phyloP scores from a whole-genome alignment of 73 alveolate species.

The Tetrahymena borealis region DNA sequence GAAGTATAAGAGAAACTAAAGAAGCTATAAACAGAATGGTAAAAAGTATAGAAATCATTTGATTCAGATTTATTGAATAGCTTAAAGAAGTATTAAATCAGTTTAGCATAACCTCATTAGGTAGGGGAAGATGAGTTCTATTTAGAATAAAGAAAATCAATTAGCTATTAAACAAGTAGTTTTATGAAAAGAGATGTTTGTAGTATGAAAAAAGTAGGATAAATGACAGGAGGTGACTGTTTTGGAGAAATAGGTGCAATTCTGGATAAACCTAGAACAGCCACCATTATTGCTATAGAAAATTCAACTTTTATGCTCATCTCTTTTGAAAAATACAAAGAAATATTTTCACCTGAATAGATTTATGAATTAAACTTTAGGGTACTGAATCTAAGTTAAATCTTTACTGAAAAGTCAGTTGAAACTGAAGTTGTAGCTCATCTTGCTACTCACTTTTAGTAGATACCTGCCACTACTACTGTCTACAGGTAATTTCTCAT shows the following conservation, averaged over 20 bases:
- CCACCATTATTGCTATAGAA: not conserved
- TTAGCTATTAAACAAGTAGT: not conserved
- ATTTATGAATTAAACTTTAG: not conserved
- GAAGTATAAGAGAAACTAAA: not conserved
- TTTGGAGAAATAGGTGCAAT: conserved; percentile 1
- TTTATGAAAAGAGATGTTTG: not conserved
- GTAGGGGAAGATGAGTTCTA: not conserved
- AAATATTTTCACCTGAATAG: not conserved
- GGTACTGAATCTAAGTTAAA: not conserved
- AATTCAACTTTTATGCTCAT: not conserved
- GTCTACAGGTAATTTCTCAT: not conserved
- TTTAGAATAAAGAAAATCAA: not conserved
- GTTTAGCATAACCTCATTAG: not conserved
- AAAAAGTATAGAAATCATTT: not conserved
- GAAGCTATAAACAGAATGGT: not conserved
- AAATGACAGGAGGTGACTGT: not conserved
- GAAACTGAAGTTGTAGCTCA: not conserved
- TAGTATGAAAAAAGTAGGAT: not conserved
- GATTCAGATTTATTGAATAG: not conserved
- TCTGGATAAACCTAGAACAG: not conserved
- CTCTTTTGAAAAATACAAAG: not conserved
- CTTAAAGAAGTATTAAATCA: not conserved
- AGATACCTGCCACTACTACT: not conserved
- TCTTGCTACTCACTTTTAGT: not conserved
- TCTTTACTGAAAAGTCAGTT: not conserved